Evolutionary conservation across 768 basidiomycete species (phyloP).

Genomic region (Fistulinella prunicolor): DNA sequence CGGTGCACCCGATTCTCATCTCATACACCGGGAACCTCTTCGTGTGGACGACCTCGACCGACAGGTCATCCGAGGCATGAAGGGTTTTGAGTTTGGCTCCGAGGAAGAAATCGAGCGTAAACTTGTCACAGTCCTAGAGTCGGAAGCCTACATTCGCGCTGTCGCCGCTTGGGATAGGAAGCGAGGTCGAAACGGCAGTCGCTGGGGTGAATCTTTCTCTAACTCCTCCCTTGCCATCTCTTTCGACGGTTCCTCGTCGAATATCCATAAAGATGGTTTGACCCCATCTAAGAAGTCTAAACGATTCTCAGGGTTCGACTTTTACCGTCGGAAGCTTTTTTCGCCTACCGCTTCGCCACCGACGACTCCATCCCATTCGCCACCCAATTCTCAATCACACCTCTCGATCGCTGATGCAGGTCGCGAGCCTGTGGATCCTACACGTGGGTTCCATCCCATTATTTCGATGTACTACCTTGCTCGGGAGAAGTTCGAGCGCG

Average conservation of each 20-base stretch:
- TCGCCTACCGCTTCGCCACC: constrained; percentile 49
- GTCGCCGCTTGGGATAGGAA: constrained; percentile 79
- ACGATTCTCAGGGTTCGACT: constrained; percentile 95
- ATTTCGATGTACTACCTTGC: constrained; percentile 97
- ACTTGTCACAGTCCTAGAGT: constrained; percentile 69
- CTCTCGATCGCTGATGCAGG: constrained; percentile 48
- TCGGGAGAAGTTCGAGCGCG: constrained; percentile 92
- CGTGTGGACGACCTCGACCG: constrained; percentile 86
- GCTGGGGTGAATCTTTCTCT: constrained; percentile 56
- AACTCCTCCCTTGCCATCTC: constrained; percentile 70
- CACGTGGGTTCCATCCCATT: constrained; percentile 89
- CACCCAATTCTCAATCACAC: constrained; percentile 57
- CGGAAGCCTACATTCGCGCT: constrained; percentile 71
- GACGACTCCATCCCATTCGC: constrained; percentile 55
- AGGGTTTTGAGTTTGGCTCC: constrained; percentile 93
- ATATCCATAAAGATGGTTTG: constrained; percentile 40
- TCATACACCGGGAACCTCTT: constrained; percentile 86
- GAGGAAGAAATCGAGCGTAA: constrained; percentile 81
- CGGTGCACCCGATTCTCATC: constrained; percentile 77
- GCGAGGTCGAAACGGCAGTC: constrained; percentile 43
- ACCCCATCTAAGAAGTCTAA: constrained; percentile 61
- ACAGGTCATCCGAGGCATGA: constrained; percentile 85
- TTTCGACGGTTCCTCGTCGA: constrained; percentile 45
- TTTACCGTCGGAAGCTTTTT: constrained; percentile 88
- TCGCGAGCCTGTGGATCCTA: constrained; percentile 71